Evolutionary conservation across 352 stramenopile genomes (phyloP).

Genomic region (Globisporangium radiosum): DNA sequence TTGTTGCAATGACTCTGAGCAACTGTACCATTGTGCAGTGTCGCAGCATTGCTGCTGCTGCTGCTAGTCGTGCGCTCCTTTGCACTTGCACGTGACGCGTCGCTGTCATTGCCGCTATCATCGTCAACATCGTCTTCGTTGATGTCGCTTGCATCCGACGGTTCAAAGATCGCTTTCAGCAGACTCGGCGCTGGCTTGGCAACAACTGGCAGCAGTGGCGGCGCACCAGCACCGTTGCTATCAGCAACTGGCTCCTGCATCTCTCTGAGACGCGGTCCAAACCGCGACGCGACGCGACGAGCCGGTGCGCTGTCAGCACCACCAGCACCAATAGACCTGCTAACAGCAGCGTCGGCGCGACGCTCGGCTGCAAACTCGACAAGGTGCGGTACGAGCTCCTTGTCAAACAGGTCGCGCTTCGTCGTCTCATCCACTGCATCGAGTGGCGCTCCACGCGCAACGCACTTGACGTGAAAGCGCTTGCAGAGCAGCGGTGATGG

Average conservation of each 20-base stretch:
- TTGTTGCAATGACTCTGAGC: too few relatives aligned
- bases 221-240: slow-evolving; percentile 9
- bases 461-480: slow-evolving; percentile 71
- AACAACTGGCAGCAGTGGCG: slow-evolving; percentile 33
- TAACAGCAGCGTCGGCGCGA: not conserved
- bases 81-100: too few relatives aligned
- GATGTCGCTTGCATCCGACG: slow-evolving; percentile 44
- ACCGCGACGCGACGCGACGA: not conserved
- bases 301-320: not conserved
- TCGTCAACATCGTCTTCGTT: slow-evolving; percentile 36
- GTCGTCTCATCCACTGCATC: slow-evolving; percentile 11
- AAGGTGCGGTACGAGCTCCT: slow-evolving; percentile 67
- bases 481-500: slow-evolving; percentile 74
- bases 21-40: too few relatives aligned
- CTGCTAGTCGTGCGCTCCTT: too few relatives aligned
- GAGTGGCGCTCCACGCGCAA: slow-evolving; percentile 18
- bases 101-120: slow-evolving; percentile 11
- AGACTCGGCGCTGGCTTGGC: slow-evolving; percentile 41
- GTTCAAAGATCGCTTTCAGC: slow-evolving; percentile 80
- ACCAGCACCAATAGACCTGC: not conserved
- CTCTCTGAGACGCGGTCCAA: not conserved
- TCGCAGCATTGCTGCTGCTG: too few relatives aligned
- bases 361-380: slow-evolving; percentile 52
- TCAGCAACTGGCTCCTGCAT: not conserved
- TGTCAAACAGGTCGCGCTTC: slow-evolving; percentile 52